Evolutionary conservation across 2,329 filamentous ascomycete genomes (phyloP).

Genomic region (Aspergillus glaucus): DNA sequence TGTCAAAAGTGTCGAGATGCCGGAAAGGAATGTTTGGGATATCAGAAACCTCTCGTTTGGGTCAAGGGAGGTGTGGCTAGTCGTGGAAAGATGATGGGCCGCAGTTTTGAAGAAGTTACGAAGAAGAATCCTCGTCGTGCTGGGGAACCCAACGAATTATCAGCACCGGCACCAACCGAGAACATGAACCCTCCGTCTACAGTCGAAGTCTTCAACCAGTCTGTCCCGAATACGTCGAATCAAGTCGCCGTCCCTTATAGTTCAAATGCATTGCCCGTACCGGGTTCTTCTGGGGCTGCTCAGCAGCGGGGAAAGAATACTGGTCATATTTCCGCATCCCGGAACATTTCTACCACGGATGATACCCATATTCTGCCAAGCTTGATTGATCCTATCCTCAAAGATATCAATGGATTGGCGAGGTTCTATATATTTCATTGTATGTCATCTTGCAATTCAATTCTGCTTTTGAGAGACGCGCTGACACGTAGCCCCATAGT

Average conservation of each 20-base stretch:
- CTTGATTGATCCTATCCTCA: conserved; percentile 42
- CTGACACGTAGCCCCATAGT: conserved; percentile 20
- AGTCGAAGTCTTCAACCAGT: neutral
- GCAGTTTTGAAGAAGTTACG: conserved; percentile 40
- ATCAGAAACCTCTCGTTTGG: conserved; percentile 39
- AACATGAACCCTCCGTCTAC: neutral
- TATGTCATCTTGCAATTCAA: conserved; percentile 16
- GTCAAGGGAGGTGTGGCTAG: conserved; percentile 39
- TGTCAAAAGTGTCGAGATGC: conserved; percentile 39
- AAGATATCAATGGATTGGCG: conserved; percentile 39
- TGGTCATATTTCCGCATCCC: neutral
- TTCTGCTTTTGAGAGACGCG: conserved; percentile 5
- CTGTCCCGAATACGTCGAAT: conserved; percentile 5
- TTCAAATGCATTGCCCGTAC: neutral
- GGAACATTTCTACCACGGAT: conserved; percentile 6
- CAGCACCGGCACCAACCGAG: neutral
- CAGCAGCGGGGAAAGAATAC: neutral
- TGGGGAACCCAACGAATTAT: neutral
- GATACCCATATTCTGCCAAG: conserved; percentile 30
- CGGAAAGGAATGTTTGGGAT: conserved; percentile 39
- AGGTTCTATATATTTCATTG: conserved; percentile 45
- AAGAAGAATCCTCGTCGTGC: conserved; percentile 4
- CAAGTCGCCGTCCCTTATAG: too few species aligned
- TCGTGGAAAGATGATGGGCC: conserved; percentile 48
- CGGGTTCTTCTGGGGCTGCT: neutral